Base-by-base conservation (phyloP, 2,329 filamentous ascomycete species). In the Xylariales sp. region DNA sequence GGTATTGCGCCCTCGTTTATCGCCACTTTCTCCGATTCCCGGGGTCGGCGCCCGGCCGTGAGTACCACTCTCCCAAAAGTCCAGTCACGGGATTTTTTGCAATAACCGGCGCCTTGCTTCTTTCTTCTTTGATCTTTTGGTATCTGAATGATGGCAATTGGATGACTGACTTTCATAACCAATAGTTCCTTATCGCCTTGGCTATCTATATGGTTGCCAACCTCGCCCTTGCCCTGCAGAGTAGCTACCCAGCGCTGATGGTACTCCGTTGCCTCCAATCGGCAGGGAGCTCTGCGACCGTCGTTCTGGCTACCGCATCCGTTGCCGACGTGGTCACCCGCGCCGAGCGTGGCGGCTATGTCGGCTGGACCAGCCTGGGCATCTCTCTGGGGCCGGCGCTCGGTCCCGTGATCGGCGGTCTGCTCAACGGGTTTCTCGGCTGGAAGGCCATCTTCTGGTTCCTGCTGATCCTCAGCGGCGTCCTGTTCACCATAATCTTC, bases 381-480 rank as follows among this genome's bases (percentile, higher is more conserved):
- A 65, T 74, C 39, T 76, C 81, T 4, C 51, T 85, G 19, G 73
- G 71, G 0, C 71, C 73, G 4, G 61, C 74, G 1, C 40, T 78
- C 5, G 71, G 76, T 0, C 81, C 83, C 0, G 69, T 84, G 2
- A 62, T 86, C 4, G 82, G 83, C 12, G 83, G 82, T 1, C 46
- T 85, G 2, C 57, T 88, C 15, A 70, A 70, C 14, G 66, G 83
- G 45, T 83, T 73, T 43, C 66, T 83, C 1, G 79, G 78, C 8
- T 86, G 82, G 82, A 63, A 74, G 14, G 68, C 74, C 38, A 77
- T 84, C 39, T 85, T 85, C 49, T 85, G 81, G 81, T 83, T 85
- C 50, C 67, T 82, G 39, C 67, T 74, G 27, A 81, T 85, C 28
- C 59, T 74, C 27, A 61, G 67, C 14, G 55, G 56, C 4, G 57